Base-by-base conservation (phyloP, 148 eudicot species). In the Drosera capensis region DNA sequence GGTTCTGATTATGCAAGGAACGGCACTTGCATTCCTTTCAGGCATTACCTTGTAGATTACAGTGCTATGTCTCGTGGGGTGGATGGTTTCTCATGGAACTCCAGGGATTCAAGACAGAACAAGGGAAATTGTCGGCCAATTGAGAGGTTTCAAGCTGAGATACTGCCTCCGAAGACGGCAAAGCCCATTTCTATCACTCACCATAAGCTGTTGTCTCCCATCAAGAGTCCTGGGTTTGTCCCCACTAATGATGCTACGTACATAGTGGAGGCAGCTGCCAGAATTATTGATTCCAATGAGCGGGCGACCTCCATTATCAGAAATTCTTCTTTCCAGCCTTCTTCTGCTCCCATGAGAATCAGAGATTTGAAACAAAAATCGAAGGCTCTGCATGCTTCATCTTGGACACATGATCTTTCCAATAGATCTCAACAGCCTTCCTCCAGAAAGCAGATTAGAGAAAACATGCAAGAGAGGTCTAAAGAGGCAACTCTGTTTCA, bases 71-170 rank as follows among this genome's bases (percentile, higher is more conserved):
- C 74, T 38, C 63, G 51, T 46, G 75, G 58, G 49, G 20, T 65
- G 47, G 84, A 67, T 35, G 71, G 68, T 17, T 53, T 60, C 13
- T 52, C 72, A 24, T 68, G 71, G 64, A 74, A 72, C 43, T 71
- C 82, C 38, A 40, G 42, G 23, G 72, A 74, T 45, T 35, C 65
- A 34, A 72, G 73, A 58, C 42, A 54, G 40, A 71, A 54, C 54
- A 74, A 68, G 65, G 52, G 62, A 57, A 74, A 54, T 29, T 62
- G 54, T 49, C 69, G 73, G 48, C 78, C 84, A 36, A 62, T 84
- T 29, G 95, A 90, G 65, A 84, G 88, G 58, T 84, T 80, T 75
- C 95, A 80, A 57, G 65, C 72, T 13, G 93, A 90, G 71, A 70
- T 64, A 29, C 66, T 84, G 67, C 99, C 99, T 46, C 88, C 87